Percentiles rank a stretch among this genome's conserved stretches.
phyloP scores from a whole-genome alignment of 176 grass and related monocot species.

The Dactylis glomerata region DNA sequence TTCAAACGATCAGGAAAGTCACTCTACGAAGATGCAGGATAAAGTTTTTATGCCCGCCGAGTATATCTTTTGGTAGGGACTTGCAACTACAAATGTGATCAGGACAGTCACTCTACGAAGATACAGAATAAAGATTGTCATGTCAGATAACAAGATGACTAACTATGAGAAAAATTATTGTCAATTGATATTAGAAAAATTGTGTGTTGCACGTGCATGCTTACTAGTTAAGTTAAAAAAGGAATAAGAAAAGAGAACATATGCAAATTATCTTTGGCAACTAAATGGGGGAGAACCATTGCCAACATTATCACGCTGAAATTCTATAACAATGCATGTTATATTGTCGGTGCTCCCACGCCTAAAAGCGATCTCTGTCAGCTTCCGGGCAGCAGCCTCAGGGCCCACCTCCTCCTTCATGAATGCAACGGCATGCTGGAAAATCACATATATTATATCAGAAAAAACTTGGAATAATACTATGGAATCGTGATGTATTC shows the following conservation, averaged over 20 bases:
- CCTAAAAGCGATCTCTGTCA: constrained; percentile 60
- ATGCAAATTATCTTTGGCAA: constrained; percentile 43
- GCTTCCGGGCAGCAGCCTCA: constrained; percentile 70
- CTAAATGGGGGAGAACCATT: constrained; percentile 28
- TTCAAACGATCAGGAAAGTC: too few species aligned
- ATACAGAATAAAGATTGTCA: too few species aligned
- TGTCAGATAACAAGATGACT: too few species aligned
- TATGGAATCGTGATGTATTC: neutral
- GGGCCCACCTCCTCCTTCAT: constrained; percentile 57
- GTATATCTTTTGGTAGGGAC: too few species aligned
- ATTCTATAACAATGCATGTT: constrained; percentile 79
- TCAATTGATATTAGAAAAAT: too few species aligned
- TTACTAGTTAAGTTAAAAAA: constrained; percentile 38
- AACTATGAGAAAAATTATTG: too few species aligned
- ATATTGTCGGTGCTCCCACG: constrained; percentile 74
- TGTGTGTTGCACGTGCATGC: too few species aligned
- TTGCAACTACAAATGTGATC: too few species aligned
- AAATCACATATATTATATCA: constrained; percentile 20
- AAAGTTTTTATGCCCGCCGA: too few species aligned
- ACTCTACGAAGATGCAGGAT: too few species aligned
- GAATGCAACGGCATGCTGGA: constrained; percentile 67
- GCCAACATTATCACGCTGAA: constrained; percentile 54
- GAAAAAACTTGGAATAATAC: neutral
- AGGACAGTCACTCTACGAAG: too few species aligned
- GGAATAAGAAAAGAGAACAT: constrained; percentile 7